A percentile compares a stretch with the other conserved stretches of the same genome.
These are phyloP conservation scores for Dipteronia dyeriana DNA, from an alignment of 345 rosid genomes.

Conservation along the genomic window DNA sequence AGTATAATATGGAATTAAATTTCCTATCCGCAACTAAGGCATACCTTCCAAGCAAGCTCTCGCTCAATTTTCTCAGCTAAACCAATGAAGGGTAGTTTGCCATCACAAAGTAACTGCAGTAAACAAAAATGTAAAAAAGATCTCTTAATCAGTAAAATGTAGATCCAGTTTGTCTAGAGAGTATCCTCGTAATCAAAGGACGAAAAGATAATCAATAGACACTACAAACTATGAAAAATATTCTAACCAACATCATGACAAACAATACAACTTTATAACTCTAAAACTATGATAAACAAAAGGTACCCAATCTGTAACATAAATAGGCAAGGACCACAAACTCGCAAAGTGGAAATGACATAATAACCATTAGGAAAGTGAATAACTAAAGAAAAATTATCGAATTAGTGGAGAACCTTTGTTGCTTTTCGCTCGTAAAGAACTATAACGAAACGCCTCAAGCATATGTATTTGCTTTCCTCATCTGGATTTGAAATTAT, in stretches of 20 bases:
- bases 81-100: constrained; percentile 86
- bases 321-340: not conserved
- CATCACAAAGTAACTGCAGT: constrained; percentile 75
- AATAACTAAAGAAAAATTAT: constrained; percentile 12
- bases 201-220: not conserved
- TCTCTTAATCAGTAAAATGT: not conserved
- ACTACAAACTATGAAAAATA: not conserved
- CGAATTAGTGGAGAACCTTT: constrained; percentile 54
- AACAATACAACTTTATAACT: not conserved
- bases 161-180: not conserved
- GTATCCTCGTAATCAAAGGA: not conserved
- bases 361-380: not conserved
- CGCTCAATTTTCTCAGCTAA: constrained; percentile 83
- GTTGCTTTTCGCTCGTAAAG: constrained; percentile 79
- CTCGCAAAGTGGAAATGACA: not conserved
- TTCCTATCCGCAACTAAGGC: constrained; percentile 22
- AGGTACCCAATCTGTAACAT: not conserved
- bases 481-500: constrained; percentile 97
- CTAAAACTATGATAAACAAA: not conserved
- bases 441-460: constrained; percentile 89
- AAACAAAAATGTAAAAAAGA: constrained; percentile 17
- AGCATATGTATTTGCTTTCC: constrained; percentile 90
- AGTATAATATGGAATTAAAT: constrained; percentile 11
- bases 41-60: constrained; percentile 98
- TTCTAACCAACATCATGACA: not conserved